Evolutionary conservation across 306 rosid species (phyloP).

Genomic region (Inga oerstediana): DNA sequence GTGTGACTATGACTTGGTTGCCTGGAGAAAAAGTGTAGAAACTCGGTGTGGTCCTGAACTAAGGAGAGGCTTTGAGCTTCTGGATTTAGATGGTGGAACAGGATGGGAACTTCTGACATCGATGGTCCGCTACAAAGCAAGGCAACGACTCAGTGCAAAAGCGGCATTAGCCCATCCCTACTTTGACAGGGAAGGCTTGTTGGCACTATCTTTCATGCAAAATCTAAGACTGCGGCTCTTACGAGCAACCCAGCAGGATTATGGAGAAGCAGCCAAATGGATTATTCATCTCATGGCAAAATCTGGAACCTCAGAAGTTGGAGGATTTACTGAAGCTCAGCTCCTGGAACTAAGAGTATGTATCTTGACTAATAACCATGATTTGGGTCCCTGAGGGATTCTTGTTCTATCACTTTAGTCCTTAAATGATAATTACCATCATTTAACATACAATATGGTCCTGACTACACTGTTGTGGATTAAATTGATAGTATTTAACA

Average conservation of each 20-base stretch:
- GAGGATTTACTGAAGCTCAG: constrained; percentile 98
- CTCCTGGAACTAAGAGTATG: constrained; percentile 76
- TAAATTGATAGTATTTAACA: background rate
- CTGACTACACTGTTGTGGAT: background rate
- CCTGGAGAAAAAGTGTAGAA: constrained; percentile 76
- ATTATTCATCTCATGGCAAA: constrained; percentile 78
- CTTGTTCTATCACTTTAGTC: background rate
- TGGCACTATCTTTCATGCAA: constrained; percentile 85
- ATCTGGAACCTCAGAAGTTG: constrained; percentile 82
- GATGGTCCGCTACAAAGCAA: constrained; percentile 86
- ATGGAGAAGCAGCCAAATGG: constrained; percentile 90
- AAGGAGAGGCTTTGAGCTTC: constrained; percentile 79
- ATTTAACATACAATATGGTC: background rate
- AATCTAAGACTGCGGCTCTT: constrained; percentile 71
- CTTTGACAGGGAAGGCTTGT: constrained; percentile 77
- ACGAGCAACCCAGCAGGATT: constrained; percentile 86
- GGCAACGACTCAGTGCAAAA: constrained; percentile 91
- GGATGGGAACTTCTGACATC: constrained; percentile 96
- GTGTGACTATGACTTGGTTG: constrained; percentile 85
- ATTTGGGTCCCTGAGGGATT: background rate
- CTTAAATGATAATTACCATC: background rate
- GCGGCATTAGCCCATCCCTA: constrained; percentile 89
- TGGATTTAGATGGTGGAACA: constrained; percentile 89
- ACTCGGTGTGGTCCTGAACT: constrained; percentile 71
- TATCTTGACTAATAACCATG: constrained; percentile 12